Evolutionary conservation across 176 grass and related monocot genomes (phyloP), one percentile per base, ranked within the genome.

Genomic region (sorghum (Sorghum bicolor)): DNA sequence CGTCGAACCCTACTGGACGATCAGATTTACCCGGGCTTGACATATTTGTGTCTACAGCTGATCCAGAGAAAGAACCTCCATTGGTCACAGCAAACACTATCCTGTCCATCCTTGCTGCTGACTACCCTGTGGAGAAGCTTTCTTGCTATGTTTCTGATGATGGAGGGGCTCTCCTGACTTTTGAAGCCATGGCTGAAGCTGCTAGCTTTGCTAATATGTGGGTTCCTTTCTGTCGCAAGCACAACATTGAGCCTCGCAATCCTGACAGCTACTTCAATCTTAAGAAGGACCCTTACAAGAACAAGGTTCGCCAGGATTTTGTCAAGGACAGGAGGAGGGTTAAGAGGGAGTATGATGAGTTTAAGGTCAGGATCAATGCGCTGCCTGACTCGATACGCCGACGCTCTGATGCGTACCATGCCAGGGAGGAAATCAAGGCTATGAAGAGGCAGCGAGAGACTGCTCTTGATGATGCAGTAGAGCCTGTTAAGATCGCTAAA

Each of bases 161-260:
- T 60, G 96, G 96, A 63, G 93, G 96, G 2, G 91, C 96, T 43
- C 91, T 99, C 15, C 82, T 96, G 41, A 99, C 96, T 36, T 99
- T 99, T 75, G 96, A 99, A 78, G 96, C 96, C 17, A 99, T 99
- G 96, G 96, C 96, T 48, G 96, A 99, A 75, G 96, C 96, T 70
- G 96, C 93, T 34, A 99, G 96, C 89, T 99, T 92, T 61, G 93
- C 96, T 39, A 96, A 99, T 48, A 86, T 99, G 64, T 99, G 96
- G 96, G 93, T 94, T 34, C 96, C 96, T 2, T 99, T 99, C 47
- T 99, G 96, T 22, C 91, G 93, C 73, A 99, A 99, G 75, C 96
- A 99, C 40, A 63, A 34, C 28, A 92, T 99, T 13, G 96, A 99
- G 77, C 96, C 96, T 72, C 89, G 96, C 64, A 96, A 96, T 55